A percentile compares a stretch with the other conserved stretches of the same genome.
These are phyloP conservation scores for Candida sithepensis DNA, from an alignment of 805 yeast species.

Conservation along the genomic window DNA sequence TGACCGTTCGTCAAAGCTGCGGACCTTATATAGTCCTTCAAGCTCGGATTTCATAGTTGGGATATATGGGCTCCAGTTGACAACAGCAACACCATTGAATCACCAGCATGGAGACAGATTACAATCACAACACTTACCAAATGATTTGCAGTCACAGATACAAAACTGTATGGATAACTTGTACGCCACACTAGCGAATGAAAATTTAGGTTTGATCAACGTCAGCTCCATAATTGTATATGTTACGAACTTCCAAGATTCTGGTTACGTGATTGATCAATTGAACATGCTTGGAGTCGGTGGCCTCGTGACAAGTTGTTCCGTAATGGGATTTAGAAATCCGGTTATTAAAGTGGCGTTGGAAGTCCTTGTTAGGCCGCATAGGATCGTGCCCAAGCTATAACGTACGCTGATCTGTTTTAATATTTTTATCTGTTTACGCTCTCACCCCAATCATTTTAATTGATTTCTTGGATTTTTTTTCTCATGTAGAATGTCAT, in stretches of 20 bases:
- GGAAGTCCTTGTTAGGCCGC: constrained; percentile 38
- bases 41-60: background rate
- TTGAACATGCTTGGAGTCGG: constrained; percentile 12
- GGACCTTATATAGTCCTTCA: background rate
- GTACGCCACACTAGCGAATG: background rate
- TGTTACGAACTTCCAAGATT: constrained; percentile 4
- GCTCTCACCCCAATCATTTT: too few species aligned
- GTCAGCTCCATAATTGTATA: background rate
- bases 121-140: background rate
- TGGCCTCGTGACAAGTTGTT: constrained; percentile 3
- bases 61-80: background rate
- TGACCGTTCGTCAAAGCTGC: background rate
- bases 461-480: background rate
- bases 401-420: background rate
- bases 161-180: background rate
- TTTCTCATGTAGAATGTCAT: background rate
- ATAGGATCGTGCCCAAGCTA: background rate
- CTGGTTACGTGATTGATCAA: constrained; percentile 8
- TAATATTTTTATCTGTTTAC: background rate
- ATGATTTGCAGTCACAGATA: background rate
- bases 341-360: constrained; percentile 40
- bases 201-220: background rate
- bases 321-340: constrained; percentile 42
- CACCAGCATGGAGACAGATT: background rate
- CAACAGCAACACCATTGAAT: background rate